A percentile compares a stretch with the other conserved stretches of the same genome.
phyloP scores from a whole-genome alignment of 345 rosid species.

The Cochlearia excelsa region DNA sequence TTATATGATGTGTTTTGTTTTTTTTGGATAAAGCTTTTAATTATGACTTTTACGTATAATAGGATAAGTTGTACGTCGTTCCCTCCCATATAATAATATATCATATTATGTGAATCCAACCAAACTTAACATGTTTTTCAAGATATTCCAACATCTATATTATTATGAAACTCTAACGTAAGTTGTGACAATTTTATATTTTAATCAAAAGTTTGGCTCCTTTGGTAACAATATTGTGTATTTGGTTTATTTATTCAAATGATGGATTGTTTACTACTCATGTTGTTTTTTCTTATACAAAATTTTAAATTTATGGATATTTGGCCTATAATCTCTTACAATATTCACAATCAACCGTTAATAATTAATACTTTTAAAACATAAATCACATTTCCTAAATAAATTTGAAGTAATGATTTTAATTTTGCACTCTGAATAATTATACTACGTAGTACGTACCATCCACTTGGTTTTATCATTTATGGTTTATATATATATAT shows the following conservation, averaged over 20 bases:
- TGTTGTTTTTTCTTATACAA: too few relatives aligned
- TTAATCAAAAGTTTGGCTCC: not conserved
- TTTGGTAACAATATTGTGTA: not conserved
- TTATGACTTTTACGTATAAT: not conserved
- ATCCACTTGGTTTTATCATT: too few relatives aligned
- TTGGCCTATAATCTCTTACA: too few relatives aligned
- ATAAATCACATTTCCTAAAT: too few relatives aligned
- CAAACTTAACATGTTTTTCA: not conserved
- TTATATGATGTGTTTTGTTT: not conserved
- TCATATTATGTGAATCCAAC: too few relatives aligned
- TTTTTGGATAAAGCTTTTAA: conserved; percentile 13
- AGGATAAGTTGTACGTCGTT: conserved; percentile 23
- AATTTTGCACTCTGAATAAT: too few relatives aligned
- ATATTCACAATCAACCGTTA: too few relatives aligned
- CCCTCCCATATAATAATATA: conserved; percentile 3
- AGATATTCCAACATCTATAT: not conserved
- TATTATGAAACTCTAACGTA: not conserved
- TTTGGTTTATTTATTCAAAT: not conserved
- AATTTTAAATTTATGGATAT: too few relatives aligned
- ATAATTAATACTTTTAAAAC: too few relatives aligned
- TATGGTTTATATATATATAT: too few relatives aligned
- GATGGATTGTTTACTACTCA: not conserved
- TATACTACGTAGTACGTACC: too few relatives aligned
- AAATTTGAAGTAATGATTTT: too few relatives aligned
- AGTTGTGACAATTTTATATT: not conserved